These are phyloP conservation scores for Davidsoniella australis DNA, from an alignment of 2,329 filamentous ascomycete genomes.

Conservation along the genomic window DNA sequence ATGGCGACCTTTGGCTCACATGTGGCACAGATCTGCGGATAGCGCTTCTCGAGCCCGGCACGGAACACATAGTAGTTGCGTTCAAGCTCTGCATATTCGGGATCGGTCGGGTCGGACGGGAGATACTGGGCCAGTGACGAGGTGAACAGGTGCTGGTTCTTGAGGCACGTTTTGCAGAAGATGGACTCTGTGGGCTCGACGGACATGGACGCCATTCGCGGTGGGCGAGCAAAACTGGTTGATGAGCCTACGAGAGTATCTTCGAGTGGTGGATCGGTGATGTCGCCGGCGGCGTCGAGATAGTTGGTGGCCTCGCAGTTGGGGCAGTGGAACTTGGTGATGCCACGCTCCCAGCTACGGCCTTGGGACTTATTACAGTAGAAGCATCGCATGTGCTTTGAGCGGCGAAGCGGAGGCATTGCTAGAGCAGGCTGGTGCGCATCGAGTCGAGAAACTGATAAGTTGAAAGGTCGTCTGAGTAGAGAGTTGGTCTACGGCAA, in stretches of 20 bases:
- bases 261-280: conserved; percentile 65
- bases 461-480: no score
- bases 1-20: conserved; percentile 62
- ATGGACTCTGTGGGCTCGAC: conserved; percentile 17
- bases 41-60: conserved; percentile 57
- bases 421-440: no score
- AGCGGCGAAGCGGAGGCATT: conserved; percentile 28
- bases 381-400: conserved; percentile 50
- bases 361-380: conserved; percentile 61
- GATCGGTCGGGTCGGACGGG: conserved; percentile 43
- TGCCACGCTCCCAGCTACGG: conserved; percentile 37
- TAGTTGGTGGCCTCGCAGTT: conserved; percentile 78
- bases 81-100: conserved; percentile 52
- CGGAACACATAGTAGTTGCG: conserved; percentile 53
- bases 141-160: conserved; percentile 74
- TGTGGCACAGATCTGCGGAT: conserved; percentile 71
- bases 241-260: conserved; percentile 28
- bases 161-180: conserved; percentile 64
- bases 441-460: no score
- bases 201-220: conserved; percentile 18
- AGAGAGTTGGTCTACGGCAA: no score
- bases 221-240: conserved; percentile 12
- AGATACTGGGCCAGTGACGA: conserved; percentile 67
- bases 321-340: conserved; percentile 54
- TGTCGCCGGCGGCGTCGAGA: conserved; percentile 77